These are phyloP conservation scores for Scheffersomyces cryptocercus DNA, from an alignment of 1,139 yeast genomes.

Conservation along the genomic window DNA sequence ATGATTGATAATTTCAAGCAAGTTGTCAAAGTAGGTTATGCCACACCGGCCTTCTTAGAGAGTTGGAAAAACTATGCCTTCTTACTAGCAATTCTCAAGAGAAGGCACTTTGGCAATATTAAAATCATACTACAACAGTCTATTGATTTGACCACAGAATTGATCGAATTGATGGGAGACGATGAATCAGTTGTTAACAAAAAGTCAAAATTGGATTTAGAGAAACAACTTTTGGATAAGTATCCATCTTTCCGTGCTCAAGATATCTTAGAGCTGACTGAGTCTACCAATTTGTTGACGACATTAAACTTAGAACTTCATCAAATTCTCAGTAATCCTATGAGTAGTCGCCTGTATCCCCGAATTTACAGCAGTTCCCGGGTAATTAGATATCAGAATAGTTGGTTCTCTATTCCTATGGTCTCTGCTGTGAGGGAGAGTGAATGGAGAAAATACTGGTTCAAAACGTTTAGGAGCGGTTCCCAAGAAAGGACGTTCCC, in stretches of 20 bases:
- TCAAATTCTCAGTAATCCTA: neutral
- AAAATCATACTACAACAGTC: conserved; percentile 9
- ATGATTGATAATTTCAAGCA: conserved; percentile 11
- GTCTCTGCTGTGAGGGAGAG: neutral
- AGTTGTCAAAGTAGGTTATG: neutral
- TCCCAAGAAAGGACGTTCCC: neutral
- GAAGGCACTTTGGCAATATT: conserved; percentile 9
- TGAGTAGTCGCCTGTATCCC: neutral
- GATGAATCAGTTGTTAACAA: neutral
- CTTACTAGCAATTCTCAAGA: conserved; percentile 11
- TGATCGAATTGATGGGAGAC: conserved; percentile 3
- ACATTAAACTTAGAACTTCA: neutral
- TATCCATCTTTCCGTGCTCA: neutral
- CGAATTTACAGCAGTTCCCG: neutral
- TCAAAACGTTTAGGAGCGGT: neutral
- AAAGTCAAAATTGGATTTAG: neutral
- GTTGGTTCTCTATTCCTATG: neutral
- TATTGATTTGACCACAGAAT: conserved; percentile 5
- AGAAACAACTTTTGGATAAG: neutral
- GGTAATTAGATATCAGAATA: neutral
- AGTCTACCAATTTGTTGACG: neutral
- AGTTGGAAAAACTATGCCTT: conserved; percentile 10
- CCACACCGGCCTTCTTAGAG: conserved; percentile 2
- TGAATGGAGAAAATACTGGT: conserved; percentile 13
- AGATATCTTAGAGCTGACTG: neutral